Percentiles rank a stretch among this genome's conserved stretches.
phyloP scores from a whole-genome alignment of 1,139 yeast species.

The Zygosaccharomyces sapae region DNA sequence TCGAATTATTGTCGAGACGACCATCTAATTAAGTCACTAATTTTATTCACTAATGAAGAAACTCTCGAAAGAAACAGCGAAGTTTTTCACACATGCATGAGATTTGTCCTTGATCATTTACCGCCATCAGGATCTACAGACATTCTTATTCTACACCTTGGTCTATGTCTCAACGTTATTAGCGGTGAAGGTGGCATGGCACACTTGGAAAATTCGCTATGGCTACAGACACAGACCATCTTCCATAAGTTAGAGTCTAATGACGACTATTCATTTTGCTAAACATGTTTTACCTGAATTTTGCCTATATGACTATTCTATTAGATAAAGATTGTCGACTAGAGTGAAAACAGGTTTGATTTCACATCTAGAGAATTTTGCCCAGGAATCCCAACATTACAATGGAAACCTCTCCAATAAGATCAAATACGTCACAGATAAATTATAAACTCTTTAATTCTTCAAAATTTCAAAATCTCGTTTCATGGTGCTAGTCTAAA shows the following conservation, averaged over 20 bases:
- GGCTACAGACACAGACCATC: conserved; percentile 6
- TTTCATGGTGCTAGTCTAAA: conserved; percentile 74
- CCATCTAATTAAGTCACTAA: conserved; percentile 19
- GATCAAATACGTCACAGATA: conserved; percentile 10
- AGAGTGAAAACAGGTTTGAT: conserved; percentile 4
- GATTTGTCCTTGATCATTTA: conserved; percentile 7
- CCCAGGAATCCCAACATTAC: conserved; percentile 9
- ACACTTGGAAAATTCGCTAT: conserved; percentile 2
- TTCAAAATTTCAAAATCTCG: no score
- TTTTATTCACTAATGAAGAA: conserved; percentile 18
- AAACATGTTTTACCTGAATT: conserved; percentile 12
- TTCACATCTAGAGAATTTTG: conserved; percentile 9
- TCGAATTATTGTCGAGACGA: conserved; percentile 8
- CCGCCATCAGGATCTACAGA: conserved; percentile 6
- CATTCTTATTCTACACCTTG: conserved; percentile 24
- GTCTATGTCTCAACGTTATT: conserved; percentile 24
- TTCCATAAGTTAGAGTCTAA: conserved; percentile 2
- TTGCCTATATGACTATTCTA: conserved; percentile 9
- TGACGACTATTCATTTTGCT: conserved; percentile 5
- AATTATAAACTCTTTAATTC: not conserved
- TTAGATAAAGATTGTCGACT: conserved; percentile 1
- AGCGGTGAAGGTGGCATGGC: not conserved
- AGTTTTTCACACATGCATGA: conserved; percentile 3
- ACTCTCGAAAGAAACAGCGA: not conserved
- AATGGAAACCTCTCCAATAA: conserved; percentile 17